Base-by-base conservation (phyloP, 2,329 filamentous ascomycete genomes). In the Phialophora macrospora region DNA sequence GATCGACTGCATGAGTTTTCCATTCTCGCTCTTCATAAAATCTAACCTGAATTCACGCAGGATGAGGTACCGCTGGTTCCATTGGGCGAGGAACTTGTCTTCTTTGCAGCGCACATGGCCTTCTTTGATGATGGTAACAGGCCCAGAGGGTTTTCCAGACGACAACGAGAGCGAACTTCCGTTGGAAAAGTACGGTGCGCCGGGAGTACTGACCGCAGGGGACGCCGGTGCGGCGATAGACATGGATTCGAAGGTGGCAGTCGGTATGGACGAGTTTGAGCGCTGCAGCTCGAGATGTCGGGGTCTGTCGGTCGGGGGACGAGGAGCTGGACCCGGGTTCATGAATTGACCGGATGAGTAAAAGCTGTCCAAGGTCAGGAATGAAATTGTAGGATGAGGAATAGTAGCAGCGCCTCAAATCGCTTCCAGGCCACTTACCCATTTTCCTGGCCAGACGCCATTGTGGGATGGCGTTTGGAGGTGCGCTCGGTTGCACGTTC, bases 311-410 rank as follows among this genome's bases (percentile, higher is more conserved):
- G 86, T 89, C 22, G 94, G 95, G 67, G 95, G 94, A 74, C 91
- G 90, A 71, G 95, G 95, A 72, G 95, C 94, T 73, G 95, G 94
- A 71, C 95, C 93, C 68, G 95, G 93, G 79, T 98, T 98, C 91
- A 98, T 96, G 82, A 98, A 98, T 73, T 88, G 86, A 69, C 85
- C 84, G 67, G 84, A 80, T 51, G 84, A 81, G 78, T 88, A 89
- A 74, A 87, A 83, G 71, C 85, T 87, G 75, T 12, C 34, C 38
- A 12, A 62, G 32, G 66, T 70, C 57, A 70, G 62, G 32, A 17
- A 26, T 32, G 30, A 44, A 17, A 44, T 26, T 4, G 32, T 34
- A 22, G 32, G 12, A 44, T n/a, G 38, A 30, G 30, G 17, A 24
- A 26, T 12, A 49, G 24, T 22, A 22, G 44, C 24, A 11, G 14